Base-by-base conservation (phyloP, 768 basidiomycete genomes). In the Collybia sordida region DNA sequence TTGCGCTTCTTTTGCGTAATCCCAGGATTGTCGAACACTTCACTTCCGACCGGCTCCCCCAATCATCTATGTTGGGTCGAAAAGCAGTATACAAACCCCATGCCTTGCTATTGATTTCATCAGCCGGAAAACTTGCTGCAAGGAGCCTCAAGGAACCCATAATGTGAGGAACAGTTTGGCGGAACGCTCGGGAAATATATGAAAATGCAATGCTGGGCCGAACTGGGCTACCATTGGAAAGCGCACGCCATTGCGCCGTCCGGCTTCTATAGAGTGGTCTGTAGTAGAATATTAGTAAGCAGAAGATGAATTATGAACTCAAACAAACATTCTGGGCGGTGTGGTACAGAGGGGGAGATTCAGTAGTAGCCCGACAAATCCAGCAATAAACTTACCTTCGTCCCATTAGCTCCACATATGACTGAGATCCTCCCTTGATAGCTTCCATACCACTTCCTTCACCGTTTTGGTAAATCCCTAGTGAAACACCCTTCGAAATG, bases 31-130 rank as follows among this genome's bases (percentile, higher is more conserved):
- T 81, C 36, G 75, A 74, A 60, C 88, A 90, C 31, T 75, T 75
- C 22, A 97, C 72, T 57, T 90, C 83, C 3, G 85, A 89, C 49
- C 81, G 78, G 64, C 86, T 81, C 4, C 95, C 95, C 95, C 95
- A 98, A 21, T 81, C 84, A 22, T 82, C 82, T 0, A 84, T 85
- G 11, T 75, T 73, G 8, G 95, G 95, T 50, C 95, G 84, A 66
- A 98, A 97, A 15, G 90, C 86, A 21, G 83, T 80, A 64, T 98
- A 98, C 37, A 98, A 73, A 17, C 76, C 69, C 73, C 88, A 94
- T 7, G 87, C 96, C 49, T 75, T 70, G 41, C 62, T 63, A 59
- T 86, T 88, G 17, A 92, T 72, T 44, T 87, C 83, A 39, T 75
- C 62, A 0, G 79, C 72, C 6, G 72, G 53, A 56, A 81, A 90